Conservation (phyloP, 1,139 yeast species). For the Candida smagusa region DNA sequence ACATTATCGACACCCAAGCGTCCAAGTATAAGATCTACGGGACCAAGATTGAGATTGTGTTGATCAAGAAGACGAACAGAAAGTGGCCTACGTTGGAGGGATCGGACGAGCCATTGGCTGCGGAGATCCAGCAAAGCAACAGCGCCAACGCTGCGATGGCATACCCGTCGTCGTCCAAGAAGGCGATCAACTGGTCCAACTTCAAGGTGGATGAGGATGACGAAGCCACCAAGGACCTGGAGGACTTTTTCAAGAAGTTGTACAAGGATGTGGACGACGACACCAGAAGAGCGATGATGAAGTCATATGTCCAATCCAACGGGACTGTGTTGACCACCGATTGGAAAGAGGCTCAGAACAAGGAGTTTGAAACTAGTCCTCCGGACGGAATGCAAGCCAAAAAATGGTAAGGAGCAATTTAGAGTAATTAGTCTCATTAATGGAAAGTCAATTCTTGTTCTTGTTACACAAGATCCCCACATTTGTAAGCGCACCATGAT, state of each 20-base stretch:
- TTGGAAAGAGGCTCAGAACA: conserved; percentile 84
- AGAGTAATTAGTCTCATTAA: no score
- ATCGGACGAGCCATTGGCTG: conserved; percentile 7
- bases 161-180: conserved; percentile 64
- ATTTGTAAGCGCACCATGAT: no score
- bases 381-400: conserved; percentile 67
- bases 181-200: conserved; percentile 70
- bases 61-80: conserved; percentile 32
- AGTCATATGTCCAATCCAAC: conserved; percentile 87
- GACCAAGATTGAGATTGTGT: conserved; percentile 70
- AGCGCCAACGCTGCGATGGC: conserved; percentile 17
- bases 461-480: no score
- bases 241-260: conserved; percentile 71
- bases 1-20: conserved; percentile 43
- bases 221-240: conserved; percentile 42
- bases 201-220: conserved; percentile 52
- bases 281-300: conserved; percentile 93
- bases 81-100: conserved; percentile 49
- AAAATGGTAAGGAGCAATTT: conserved; percentile 41
- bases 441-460: no score
- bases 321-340: conserved; percentile 93
- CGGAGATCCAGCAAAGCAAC: conserved; percentile 7
- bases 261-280: conserved; percentile 85
- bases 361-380: conserved; percentile 66
- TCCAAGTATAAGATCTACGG: conserved; percentile 55